phyloP scores from a whole-genome alignment of 805 yeast species.

The Hanseniaspora taiwanica region DNA sequence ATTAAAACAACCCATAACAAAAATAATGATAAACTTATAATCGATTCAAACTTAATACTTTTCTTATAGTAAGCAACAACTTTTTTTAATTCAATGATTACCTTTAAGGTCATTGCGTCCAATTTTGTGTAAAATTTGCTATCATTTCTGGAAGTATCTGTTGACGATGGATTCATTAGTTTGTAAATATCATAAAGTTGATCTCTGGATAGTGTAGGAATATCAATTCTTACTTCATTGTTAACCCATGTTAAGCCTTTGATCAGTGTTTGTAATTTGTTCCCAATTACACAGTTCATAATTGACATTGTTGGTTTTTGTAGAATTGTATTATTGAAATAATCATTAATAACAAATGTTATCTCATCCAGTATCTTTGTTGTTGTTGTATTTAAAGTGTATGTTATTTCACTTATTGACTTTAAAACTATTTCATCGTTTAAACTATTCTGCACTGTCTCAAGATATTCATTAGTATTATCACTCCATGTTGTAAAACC shows the following conservation, averaged over 20 bases:
- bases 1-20: slow-evolving; percentile 37
- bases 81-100: slow-evolving; percentile 4
- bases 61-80: background rate
- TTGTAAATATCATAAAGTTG: slow-evolving; percentile 21
- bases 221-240: slow-evolving; percentile 39
- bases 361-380: slow-evolving; percentile 42
- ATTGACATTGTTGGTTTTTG: slow-evolving; percentile 49
- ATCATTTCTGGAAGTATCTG: background rate
- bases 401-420: slow-evolving; percentile 30
- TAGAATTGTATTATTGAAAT: slow-evolving; percentile 59
- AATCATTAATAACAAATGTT: slow-evolving; percentile 40
- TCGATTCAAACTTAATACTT: slow-evolving; percentile 27
- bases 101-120: slow-evolving; percentile 6
- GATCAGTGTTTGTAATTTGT: slow-evolving; percentile 53
- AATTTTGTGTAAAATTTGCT: slow-evolving; percentile 2
- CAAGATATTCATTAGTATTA: slow-evolving; percentile 42
- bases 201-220: slow-evolving; percentile 34
- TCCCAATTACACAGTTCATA: slow-evolving; percentile 67
- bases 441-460: slow-evolving; percentile 33
- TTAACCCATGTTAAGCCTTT: slow-evolving; percentile 71
- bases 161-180: slow-evolving; percentile 7
- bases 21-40: slow-evolving; percentile 31
- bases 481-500: slow-evolving; percentile 37
- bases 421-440: slow-evolving; percentile 29
- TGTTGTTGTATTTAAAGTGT: slow-evolving; percentile 47